Evolutionary conservation across 2,329 filamentous ascomycete genomes (phyloP), one percentile per base, ranked within the genome.

Genomic region (Aspergillus fumigatiaffinis): DNA sequence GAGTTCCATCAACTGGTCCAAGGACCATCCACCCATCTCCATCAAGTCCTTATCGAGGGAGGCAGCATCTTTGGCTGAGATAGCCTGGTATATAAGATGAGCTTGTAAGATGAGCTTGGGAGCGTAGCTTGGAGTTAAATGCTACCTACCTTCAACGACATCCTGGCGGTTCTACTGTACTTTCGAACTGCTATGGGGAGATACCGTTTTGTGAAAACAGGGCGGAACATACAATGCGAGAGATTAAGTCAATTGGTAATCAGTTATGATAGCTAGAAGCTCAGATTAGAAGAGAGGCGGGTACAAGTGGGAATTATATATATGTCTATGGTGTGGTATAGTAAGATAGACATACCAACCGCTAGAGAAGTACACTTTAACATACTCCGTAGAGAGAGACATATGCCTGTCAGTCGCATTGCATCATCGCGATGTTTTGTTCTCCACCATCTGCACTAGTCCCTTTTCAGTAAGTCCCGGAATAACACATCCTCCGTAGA

Each of bases 1-100:
- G 7, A 99, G 79, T 72, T 97, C 94, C 94, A 99, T 97, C 51
- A 99, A 80, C 76, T 99, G 94, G 71, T 97, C 94, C 55, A 99
- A 84, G 10, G 91, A 96, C 77, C 96, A 99, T 8, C 90, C 92
- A 42, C 85, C 85, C 0, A 87, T 85, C 10, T 85, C 84, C 92
- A 99, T 97, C 60, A 99, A 87, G 72, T 99, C 93, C 74, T 90
- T 87, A 72, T 99, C 94, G 20, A 99, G 84, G 50, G 91, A 89
- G 0, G 90, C 88, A 0, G 94, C 94, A 62, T 91, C 90, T 76
- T 94, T 92, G 46, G 93, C 88, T 9, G 88, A 88, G 26, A 99
- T 83, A 26, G 92, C 96, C 91, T 95, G 54, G 6, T 12, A 20
- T 44, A 17, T 3, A 14, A 17, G 10, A 25, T 47, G 9, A 47